Percentiles rank a stretch among this genome's conserved stretches.
phyloP scores from a whole-genome alignment of 2,329 filamentous ascomycete genomes.

The Calycina herbarum region DNA sequence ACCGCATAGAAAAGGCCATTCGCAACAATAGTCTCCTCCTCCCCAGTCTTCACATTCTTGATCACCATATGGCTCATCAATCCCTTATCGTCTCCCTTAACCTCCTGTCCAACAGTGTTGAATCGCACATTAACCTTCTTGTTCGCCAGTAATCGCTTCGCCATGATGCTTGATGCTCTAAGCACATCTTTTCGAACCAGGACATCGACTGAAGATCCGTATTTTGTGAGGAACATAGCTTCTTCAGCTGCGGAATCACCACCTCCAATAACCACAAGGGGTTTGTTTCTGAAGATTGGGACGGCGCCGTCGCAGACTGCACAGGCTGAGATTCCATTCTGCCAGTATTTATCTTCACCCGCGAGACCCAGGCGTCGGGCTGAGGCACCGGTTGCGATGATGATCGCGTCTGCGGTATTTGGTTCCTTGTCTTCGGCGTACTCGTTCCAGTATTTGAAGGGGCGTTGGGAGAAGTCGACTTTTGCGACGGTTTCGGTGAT shows the following conservation, averaged over 20 bases:
- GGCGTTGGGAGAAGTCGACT: conserved; percentile 78
- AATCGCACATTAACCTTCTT: conserved; percentile 90
- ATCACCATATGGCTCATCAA: conserved; percentile 87
- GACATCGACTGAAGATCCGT: conserved; percentile 91
- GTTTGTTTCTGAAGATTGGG: conserved; percentile 96
- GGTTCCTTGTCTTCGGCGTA: conserved; percentile 76
- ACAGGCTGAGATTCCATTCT: conserved; percentile 92
- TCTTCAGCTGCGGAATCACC: conserved; percentile 97
- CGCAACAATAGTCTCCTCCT: conserved; percentile 81
- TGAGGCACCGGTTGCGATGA: conserved; percentile 93
- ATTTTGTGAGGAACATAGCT: conserved; percentile 96
- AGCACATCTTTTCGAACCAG: conserved; percentile 86
- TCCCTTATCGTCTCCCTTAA: conserved; percentile 80
- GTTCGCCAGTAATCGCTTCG: conserved; percentile 75
- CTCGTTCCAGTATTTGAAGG: conserved; percentile 93
- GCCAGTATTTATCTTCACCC: conserved; percentile 96
- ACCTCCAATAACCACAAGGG: conserved; percentile 90
- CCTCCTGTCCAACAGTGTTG: conserved; percentile 78
- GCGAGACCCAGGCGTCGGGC: conserved; percentile 78
- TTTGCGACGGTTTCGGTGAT: conserved; percentile 88
- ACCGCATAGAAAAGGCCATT: conserved; percentile 97
- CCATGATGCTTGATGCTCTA: conserved; percentile 89
- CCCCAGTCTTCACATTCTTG: conserved; percentile 73
- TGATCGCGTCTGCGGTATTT: conserved; percentile 87
- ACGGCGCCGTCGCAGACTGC: conserved; percentile 97